Evolutionary conservation across 768 basidiomycete genomes (phyloP), one percentile per base, ranked within the genome.

Genomic region (Serendipita sp.): DNA sequence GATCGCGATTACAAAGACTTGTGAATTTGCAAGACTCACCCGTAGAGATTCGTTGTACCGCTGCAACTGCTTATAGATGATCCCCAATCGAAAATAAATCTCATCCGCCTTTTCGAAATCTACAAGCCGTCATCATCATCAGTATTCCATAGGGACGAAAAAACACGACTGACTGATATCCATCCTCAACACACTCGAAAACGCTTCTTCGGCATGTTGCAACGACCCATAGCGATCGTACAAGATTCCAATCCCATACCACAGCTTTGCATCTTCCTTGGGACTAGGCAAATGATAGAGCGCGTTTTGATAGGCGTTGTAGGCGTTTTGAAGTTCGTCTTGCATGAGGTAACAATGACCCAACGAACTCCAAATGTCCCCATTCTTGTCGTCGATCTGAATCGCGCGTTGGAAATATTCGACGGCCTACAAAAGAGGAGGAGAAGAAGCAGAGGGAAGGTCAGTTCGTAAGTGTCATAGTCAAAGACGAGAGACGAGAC

Each of bases 301-400:
- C 1, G 96, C 96, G 74, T 98, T 95, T 75, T 99, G 94, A 75
- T 99, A 99, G 15, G 96, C 94, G 0, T 90, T 87, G 75, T 98
- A 98, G 0, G 96, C 96, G 78, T 95, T 96, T 77, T 95, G 93
- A 53, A 99, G 83, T 77, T 98, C 93, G 73, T 98, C 96, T 73
- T 96, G 94, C 95, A 96, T 98, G 66, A 99, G 85, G 75, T 95
- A 93, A 75, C 95, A 98, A 70, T 98, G 93, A 37, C 94, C 93
- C 66, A 99, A 81, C 0, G 94, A 92, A 71, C 91, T 92, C 95
- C 95, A 98, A 65, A 96, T 90, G 78, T 98, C 95, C 71, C 95
- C 95, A 75, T 96, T 96, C 76, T 96, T 92, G 76, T 92, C 91
- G 70, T 93, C 86, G 65, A 96, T 81, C 68, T 80, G 79, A 64